These are phyloP conservation scores for Colletotrichum sp. DNA, from an alignment of 2,329 filamentous ascomycete species.

Conservation along the genomic window DNA sequence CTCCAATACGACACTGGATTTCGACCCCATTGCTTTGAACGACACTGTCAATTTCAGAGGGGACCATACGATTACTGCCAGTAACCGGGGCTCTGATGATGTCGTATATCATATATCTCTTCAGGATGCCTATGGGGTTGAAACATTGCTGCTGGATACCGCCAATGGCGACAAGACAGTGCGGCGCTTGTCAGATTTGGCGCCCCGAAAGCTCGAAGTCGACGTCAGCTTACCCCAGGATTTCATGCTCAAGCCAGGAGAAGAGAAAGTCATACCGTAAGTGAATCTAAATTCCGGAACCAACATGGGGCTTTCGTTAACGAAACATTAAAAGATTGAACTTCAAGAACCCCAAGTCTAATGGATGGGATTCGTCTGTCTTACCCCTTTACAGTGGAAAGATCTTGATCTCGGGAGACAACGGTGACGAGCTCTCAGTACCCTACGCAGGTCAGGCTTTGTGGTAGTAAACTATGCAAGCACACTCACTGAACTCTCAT, in stretches of 20 bases:
- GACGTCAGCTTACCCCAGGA: conserved; percentile 22
- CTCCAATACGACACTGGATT: conserved; percentile 39
- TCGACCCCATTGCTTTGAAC: conserved; percentile 47
- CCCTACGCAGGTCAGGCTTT: conserved; percentile 33
- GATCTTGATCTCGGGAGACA: conserved; percentile 32
- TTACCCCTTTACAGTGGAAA: conserved; percentile 39
- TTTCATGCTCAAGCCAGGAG: conserved; percentile 27
- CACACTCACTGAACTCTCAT: neutral
- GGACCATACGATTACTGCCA: conserved; percentile 31
- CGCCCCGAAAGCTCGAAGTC: conserved; percentile 17
- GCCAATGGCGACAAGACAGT: neutral
- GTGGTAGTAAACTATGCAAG: neutral
- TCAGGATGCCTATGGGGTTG: conserved; percentile 38
- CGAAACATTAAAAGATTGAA: conserved; percentile 20
- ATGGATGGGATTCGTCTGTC: conserved; percentile 28
- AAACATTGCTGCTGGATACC: conserved; percentile 30
- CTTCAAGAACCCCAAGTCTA: conserved; percentile 29
- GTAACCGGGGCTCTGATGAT: conserved; percentile 38
- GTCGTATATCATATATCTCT: conserved; percentile 34
- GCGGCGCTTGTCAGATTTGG: neutral
- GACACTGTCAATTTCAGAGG: conserved; percentile 44
- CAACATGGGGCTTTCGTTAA: neutral
- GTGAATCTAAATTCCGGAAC: neutral
- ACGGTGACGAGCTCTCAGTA: conserved; percentile 36
- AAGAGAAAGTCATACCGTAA: conserved; percentile 26